A percentile compares a stretch with the other conserved stretches of the same genome.
phyloP scores from a whole-genome alignment of 176 grass and related monocot genomes.

The Pontederia paniculata region DNA sequence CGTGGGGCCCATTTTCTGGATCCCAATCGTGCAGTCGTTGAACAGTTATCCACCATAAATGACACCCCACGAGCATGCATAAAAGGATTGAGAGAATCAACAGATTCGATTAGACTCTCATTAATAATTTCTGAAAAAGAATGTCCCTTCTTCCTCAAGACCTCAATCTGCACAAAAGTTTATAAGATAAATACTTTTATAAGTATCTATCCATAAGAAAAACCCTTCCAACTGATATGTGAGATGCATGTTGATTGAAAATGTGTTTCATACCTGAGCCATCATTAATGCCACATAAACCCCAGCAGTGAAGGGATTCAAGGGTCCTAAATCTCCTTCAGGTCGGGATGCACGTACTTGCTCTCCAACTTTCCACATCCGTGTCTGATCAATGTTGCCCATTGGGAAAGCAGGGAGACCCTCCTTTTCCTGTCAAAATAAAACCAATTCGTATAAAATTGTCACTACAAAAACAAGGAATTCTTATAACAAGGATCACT shows the following conservation, averaged over 20 bases:
- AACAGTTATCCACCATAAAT: conserved; percentile 94
- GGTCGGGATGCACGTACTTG: conserved; percentile 36
- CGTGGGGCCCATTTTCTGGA: conserved; percentile 87
- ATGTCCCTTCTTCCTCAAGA: conserved; percentile 73
- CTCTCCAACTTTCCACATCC: conserved; percentile 76
- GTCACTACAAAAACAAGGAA: neutral
- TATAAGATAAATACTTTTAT: neutral
- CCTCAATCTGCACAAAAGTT: conserved; percentile 40
- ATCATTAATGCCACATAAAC: conserved; percentile 69
- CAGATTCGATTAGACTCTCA: conserved; percentile 70
- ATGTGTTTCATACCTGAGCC: conserved; percentile 46
- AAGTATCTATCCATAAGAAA: neutral
- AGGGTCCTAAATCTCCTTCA: conserved; percentile 33
- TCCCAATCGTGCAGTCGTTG: conserved; percentile 69
- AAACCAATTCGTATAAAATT: neutral
- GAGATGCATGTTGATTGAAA: neutral
- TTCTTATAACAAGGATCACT: neutral
- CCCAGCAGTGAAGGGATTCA: conserved; percentile 42
- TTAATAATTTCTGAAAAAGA: conserved; percentile 79
- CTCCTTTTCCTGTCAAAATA: conserved; percentile 48
- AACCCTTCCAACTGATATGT: neutral
- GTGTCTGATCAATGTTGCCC: conserved; percentile 66
- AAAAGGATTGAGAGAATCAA: conserved; percentile 83
- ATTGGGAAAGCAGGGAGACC: conserved; percentile 69
- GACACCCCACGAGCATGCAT: conserved; percentile 81